Evolutionary conservation across 441 rosid species (phyloP), one percentile per base, ranked within the genome.

Genomic region (Flueggea neowawraea): DNA sequence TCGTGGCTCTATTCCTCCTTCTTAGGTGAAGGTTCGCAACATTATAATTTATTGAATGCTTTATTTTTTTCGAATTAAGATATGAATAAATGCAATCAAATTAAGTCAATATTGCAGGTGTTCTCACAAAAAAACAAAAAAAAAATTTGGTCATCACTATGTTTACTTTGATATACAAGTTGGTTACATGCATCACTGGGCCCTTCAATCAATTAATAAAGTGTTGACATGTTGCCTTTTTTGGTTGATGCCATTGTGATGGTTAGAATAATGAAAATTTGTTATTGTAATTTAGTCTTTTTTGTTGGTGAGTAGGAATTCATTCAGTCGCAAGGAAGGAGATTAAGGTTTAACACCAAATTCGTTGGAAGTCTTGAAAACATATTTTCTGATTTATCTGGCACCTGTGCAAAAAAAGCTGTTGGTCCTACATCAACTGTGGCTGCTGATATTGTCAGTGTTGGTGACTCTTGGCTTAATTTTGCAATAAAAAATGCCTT

Each of bases 401-500:
- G 60, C 58, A 67, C 83, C 15, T 72, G 71, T 22, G 62, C 36
- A 31, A 77, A 80, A 58, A 62, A 52, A 48, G 81, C 68, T 55
- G 63, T 75, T 44, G 77, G 75, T 61, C 76, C 86, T 57, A 52
- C 57, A 17, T 83, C 93, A 63, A 48, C 74, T 58, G 70, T 69
- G 15, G 88, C 87, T 5, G 87, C 93, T 73, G 96, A 94, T 86
- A 31, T 94, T 69, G 81, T 89, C 58, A 72, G 84, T 61, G 50
- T 94, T 57, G 95, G 94, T 61, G 97, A 87, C 73, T 86, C 96
- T 2, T 94, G 96, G 96, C 92, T 94, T 68, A 65, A 73, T 73
- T 80, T 62, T 63, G 96, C 88, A 1, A 82, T 94, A 54, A 76
- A 75, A 60, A 80, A 81, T 15, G 72, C 78, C 47, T 17, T 91